These are phyloP conservation scores for Thinopyrum elongatum DNA, from an alignment of 176 grass and related monocot genomes.

Conservation along the genomic window DNA sequence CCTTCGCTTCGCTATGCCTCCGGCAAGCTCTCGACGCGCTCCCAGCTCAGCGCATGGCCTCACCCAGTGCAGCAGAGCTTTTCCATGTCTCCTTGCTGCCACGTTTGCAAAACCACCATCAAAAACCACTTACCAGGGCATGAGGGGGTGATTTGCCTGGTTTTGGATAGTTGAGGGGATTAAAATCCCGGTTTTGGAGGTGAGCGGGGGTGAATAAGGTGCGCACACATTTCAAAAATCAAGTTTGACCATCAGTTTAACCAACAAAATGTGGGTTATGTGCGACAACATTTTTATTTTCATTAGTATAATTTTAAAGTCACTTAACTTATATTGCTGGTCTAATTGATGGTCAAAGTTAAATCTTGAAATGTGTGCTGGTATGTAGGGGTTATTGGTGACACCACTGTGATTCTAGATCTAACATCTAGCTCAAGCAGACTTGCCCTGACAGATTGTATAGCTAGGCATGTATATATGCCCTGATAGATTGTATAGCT, in stretches of 20 bases:
- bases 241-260: not conserved
- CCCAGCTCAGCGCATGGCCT: too few species aligned
- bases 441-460: not conserved
- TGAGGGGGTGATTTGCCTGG: too few species aligned
- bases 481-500: not conserved
- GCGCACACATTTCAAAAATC: not conserved
- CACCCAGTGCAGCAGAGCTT: too few species aligned
- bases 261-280: not conserved
- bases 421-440: not conserved
- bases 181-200: too few species aligned
- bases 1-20: too few species aligned
- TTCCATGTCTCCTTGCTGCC: too few species aligned
- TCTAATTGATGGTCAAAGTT: not conserved
- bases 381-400: not conserved
- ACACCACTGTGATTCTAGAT: not conserved
- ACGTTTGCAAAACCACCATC: too few species aligned
- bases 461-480: not conserved
- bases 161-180: too few species aligned
- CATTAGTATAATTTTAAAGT: not conserved
- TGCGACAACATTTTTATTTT: not conserved
- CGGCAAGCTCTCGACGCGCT: too few species aligned
- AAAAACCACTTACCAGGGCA: too few species aligned
- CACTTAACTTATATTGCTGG: not conserved
- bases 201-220: not conserved
- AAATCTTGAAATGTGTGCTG: not conserved